Conservation (phyloP, 1,139 yeast genomes). For the Pneumocystis murina region DNA sequence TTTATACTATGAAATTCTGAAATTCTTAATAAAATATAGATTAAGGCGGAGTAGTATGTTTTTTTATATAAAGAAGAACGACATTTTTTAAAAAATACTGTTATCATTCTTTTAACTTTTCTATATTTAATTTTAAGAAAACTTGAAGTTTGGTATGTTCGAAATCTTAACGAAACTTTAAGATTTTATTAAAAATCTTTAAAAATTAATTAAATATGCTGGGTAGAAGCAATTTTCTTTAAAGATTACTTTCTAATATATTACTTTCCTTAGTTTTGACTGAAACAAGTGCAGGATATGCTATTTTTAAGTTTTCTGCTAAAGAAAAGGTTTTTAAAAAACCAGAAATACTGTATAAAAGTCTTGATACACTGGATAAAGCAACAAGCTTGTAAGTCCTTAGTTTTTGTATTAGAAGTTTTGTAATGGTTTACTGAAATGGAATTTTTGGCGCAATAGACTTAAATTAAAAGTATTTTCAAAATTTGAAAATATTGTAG, state of each 20-base stretch:
- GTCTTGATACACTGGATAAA: constrained; percentile 9
- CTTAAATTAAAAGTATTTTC: constrained; percentile 92
- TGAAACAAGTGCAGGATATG: neutral
- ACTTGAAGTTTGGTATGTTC: too few species aligned
- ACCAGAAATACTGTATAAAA: constrained; percentile 8
- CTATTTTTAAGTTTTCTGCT: constrained; percentile 9
- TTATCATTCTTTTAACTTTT: neutral
- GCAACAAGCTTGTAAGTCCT: constrained; percentile 7
- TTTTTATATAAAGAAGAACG: neutral
- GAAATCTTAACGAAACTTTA: too few species aligned
- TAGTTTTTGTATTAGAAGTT: neutral
- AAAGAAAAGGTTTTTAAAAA: constrained; percentile 13
- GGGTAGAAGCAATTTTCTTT: neutral
- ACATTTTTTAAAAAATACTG: neutral
- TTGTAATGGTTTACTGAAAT: neutral
- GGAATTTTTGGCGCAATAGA: constrained; percentile 21
- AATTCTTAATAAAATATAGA: neutral
- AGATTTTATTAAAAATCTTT: neutral
- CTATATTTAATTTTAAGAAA: too few species aligned
- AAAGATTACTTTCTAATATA: neutral
- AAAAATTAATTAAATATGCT: neutral
- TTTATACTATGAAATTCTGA: neutral
- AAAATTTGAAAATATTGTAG: constrained; percentile 85
- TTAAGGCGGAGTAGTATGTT: neutral
- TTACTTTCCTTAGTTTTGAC: neutral